Percentiles rank a stretch among this genome's conserved stretches.
phyloP scores from a whole-genome alignment of 805 yeast genomes.

The Wickerhamomyces strasburgensis region DNA sequence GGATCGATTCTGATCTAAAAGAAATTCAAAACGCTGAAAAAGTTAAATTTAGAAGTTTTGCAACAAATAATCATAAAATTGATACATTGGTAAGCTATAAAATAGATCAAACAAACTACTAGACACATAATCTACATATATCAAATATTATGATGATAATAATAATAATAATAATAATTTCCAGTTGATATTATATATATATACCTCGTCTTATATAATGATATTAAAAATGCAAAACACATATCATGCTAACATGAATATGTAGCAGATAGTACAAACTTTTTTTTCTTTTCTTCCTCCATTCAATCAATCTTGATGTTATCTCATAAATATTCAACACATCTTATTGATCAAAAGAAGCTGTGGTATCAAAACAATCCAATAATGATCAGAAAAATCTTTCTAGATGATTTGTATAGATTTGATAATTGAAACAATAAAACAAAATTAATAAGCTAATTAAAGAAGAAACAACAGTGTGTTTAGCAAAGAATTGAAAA shows the following conservation, averaged over 20 bases:
- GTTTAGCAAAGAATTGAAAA: neutral
- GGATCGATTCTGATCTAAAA: constrained; percentile 75
- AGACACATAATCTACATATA: no score
- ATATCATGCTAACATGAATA: neutral
- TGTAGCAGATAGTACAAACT: neutral
- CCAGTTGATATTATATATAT: no score
- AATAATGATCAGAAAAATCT: no score
- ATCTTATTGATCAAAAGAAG: neutral
- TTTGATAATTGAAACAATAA: no score
- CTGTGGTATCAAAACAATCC: neutral
- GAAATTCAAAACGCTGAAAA: constrained; percentile 55
- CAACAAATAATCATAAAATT: constrained; percentile 63
- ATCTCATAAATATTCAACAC: no score
- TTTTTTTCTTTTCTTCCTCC: neutral
- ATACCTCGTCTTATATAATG: no score
- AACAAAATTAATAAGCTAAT: constrained; percentile 2
- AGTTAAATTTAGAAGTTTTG: constrained; percentile 65
- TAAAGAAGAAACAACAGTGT: neutral
- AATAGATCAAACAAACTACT: constrained; percentile 5
- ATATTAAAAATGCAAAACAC: neutral
- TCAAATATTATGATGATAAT: no score
- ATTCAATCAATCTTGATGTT: neutral
- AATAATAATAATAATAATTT: no score
- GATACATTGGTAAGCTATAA: constrained; percentile 61
- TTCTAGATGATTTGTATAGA: no score